phyloP scores from a whole-genome alignment of 2,329 filamentous ascomycete species.

The Fusarium metavorans region DNA sequence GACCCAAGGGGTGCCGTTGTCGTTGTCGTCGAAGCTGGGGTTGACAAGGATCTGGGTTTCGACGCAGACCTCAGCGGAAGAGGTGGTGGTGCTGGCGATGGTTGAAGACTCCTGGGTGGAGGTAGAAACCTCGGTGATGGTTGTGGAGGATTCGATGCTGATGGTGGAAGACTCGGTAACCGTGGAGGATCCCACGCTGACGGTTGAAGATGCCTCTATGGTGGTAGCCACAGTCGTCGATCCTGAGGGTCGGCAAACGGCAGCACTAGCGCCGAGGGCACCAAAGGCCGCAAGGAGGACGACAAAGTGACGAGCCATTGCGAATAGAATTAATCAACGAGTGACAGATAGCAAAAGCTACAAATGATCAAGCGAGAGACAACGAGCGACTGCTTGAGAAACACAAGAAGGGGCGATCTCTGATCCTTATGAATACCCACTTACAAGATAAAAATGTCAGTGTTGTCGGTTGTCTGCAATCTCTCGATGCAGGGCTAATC shows the following conservation, averaged over 20 bases:
- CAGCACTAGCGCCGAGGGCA: not conserved
- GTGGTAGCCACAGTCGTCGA: not conserved
- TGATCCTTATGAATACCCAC: not conserved
- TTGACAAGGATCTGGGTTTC: conserved; percentile 5
- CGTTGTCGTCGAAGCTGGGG: conserved; percentile 8
- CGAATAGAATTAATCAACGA: not conserved
- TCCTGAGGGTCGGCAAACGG: not conserved
- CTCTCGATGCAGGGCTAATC: not conserved
- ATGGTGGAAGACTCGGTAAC: not conserved
- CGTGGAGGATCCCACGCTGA: not conserved
- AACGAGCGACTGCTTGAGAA: not conserved
- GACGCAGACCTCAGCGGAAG: not conserved
- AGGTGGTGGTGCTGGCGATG: not conserved
- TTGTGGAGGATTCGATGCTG: not conserved
- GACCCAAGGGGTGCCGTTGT: not conserved
- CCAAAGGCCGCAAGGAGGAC: not conserved
- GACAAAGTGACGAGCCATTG: not conserved
- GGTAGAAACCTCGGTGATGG: not conserved
- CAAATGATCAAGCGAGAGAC: not conserved
- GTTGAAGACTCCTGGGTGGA: not conserved
- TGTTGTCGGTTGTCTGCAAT: not conserved
- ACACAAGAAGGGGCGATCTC: not conserved
- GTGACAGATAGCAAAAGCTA: not conserved
- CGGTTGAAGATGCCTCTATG: not conserved
- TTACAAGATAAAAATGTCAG: not conserved